These are phyloP conservation scores for Hemisphaericaspora lyxosophila DNA, from an alignment of 1,139 yeast genomes.

Conservation along the genomic window DNA sequence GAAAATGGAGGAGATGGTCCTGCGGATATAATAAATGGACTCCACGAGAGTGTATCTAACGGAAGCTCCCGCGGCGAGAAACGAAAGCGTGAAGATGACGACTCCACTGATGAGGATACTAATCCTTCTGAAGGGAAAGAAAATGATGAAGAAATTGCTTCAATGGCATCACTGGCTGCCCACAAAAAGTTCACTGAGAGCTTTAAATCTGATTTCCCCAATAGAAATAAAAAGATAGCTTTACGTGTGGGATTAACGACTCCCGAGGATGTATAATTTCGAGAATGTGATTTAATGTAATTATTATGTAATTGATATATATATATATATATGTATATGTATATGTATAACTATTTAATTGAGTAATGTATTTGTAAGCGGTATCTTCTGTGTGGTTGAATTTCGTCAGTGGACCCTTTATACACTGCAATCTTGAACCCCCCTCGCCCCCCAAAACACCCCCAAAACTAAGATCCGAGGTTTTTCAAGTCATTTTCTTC, in stretches of 20 bases:
- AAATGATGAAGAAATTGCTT: slow-evolving; percentile 9
- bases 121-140: slow-evolving; percentile 7
- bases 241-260: slow-evolving; percentile 9
- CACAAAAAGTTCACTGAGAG: neutral
- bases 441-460: too few relatives aligned
- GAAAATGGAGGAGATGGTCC: slow-evolving; percentile 8
- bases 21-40: slow-evolving; percentile 13
- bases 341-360: too few relatives aligned
- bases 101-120: slow-evolving; percentile 2
- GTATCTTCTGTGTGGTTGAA: too few relatives aligned
- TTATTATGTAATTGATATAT: slow-evolving; percentile 1
- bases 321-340: too few relatives aligned
- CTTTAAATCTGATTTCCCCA: slow-evolving; percentile 14
- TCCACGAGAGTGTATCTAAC: neutral
- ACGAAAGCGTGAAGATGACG: slow-evolving; percentile 18
- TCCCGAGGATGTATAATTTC: neutral
- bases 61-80: slow-evolving; percentile 13
- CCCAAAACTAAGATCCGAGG: too few relatives aligned
- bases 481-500: too few relatives aligned
- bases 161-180: neutral
- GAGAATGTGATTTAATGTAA: neutral
- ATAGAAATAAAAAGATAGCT: slow-evolving; percentile 27
- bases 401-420: too few relatives aligned
- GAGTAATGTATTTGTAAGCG: neutral
- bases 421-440: too few relatives aligned